Percentiles rank a stretch among this genome's conserved stretches.
Conservation (phyloP, 768 basidiomycete species). For the Lentinula edodes region DNA sequence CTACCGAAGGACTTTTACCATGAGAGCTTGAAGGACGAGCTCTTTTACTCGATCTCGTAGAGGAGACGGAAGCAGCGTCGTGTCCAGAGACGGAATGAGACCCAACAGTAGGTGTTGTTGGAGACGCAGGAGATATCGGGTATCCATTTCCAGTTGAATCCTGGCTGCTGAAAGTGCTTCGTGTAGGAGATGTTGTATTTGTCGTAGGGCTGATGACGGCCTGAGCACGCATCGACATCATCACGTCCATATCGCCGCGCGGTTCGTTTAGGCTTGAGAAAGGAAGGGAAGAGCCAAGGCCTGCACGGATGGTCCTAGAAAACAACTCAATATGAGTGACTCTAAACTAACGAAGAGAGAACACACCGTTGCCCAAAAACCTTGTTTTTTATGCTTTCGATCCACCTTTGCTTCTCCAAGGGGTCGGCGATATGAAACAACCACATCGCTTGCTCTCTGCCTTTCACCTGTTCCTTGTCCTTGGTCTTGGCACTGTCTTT, state of each 20-base stretch:
- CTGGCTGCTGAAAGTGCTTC: slow-evolving; percentile 16
- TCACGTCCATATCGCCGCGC: slow-evolving; percentile 77
- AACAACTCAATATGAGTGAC: slow-evolving; percentile 4
- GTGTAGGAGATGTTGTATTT: slow-evolving; percentile 11
- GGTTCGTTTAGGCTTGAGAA: slow-evolving; percentile 50
- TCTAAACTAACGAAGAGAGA: background rate
- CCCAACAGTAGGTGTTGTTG: slow-evolving; percentile 29
- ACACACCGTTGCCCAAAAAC: slow-evolving; percentile 66
- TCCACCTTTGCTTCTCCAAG: slow-evolving; percentile 69
- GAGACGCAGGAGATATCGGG: slow-evolving; percentile 34
- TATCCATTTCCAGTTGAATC: slow-evolving; percentile 15
- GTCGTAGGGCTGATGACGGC: slow-evolving; percentile 34
- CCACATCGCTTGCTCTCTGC: slow-evolving; percentile 56
- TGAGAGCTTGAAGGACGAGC: slow-evolving; percentile 12
- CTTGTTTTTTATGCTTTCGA: slow-evolving; percentile 63
- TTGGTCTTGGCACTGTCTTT: slow-evolving; percentile 33
- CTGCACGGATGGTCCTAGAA: slow-evolving; percentile 61
- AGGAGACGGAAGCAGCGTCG: slow-evolving; percentile 29
- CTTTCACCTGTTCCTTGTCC: slow-evolving; percentile 28
- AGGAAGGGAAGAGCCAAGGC: slow-evolving; percentile 33
- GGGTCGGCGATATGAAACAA: slow-evolving; percentile 60
- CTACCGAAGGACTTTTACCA: slow-evolving; percentile 12
- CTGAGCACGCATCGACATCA: slow-evolving; percentile 73
- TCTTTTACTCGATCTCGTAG: slow-evolving; percentile 23
- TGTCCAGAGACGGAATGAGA: slow-evolving; percentile 24